Base-by-base conservation (phyloP, 2,329 filamentous ascomycete species). In the Cadophora luteo-olivacea region DNA sequence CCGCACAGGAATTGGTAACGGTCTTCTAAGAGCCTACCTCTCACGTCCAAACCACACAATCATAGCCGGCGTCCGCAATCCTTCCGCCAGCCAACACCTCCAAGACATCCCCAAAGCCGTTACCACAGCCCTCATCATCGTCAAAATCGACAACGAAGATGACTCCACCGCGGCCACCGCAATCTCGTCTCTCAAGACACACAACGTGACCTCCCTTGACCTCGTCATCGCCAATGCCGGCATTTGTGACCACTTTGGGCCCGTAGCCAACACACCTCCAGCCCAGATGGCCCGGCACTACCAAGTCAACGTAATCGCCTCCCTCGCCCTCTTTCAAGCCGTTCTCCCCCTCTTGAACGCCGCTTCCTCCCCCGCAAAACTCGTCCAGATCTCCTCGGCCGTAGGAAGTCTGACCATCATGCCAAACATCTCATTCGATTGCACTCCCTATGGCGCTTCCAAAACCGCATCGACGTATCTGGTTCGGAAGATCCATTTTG, bases 221-320 rank as follows among this genome's bases (percentile, higher is more conserved):
- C 73, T 85, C 8, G 79, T 87, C 5, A 81, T 87, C 61, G 82
- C 84, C 49, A 87, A 87, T 72, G 84, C 85, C 0, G 85, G 80
- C n/a, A 80, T 84, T 11, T 72, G 72, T 2, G 74, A 76, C 4
- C 48, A 69, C 6, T 82, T 69, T 33, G 77, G 78, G 0, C 62
- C 14, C 0, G 73, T 74, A 0, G 75, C 80, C 1, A 70, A 73
- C 2, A 77, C 79, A 75, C 52, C 55, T 1, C 25, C 51, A 0
- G 58, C 77, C 9, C 79, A 81, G n/a, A 66, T 85, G 64, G 32
- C 72, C 4, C 72, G 75, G 0, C 80, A 82, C 72, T 72, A 84
- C 51, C 70, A 79, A 0, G 72, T 82, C 61, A 86, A 86, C 72
- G 73, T 82, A 0, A 74, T 80, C 41, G 82, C 81, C 4, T 73